Evolutionary conservation across 305 asterid species (phyloP), one percentile per base, ranked within the genome.

Genomic region (Petunia hybrid): DNA sequence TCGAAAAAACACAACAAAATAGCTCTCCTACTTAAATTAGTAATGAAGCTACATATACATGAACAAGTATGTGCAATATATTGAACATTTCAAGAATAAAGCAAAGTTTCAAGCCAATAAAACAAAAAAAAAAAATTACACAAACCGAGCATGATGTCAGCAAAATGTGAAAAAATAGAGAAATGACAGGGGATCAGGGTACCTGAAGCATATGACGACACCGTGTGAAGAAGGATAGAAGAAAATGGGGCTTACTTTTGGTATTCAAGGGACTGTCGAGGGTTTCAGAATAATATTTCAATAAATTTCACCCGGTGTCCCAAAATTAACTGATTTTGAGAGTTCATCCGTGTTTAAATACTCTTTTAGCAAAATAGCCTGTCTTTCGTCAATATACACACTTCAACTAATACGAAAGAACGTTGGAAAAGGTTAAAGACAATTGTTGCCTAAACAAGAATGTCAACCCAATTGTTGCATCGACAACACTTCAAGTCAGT

Each of bases 211-310:
- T 14, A 57, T 5, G 63, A n/a, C 8, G 55, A 56, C 12, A 22
- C 12, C 6, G 12, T 16, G 22, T 16, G 76, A 42, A 2, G 76
- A 68, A 5, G 76, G 56, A 68, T 68, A 4, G 55, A 4, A 42
- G n/a, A 43, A n/a, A 68, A 16, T 16, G 14, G 39, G 56, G 56
- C 43, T 68, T 36, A 67, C 13, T 40, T 68, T 68, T 16, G 76
- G 76, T 68, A 42, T 68, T 68, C 76, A 43, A 68, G 57, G 43
- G 56, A 68, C 8, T 68, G 40, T 22, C 74, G n/a, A 51, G 57
- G 56, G 6, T 1, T 38, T 42, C 1, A 68, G 40, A 68, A 68
- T 68, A 68, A 68, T 68, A 7, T 14, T 67, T 22, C 31, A 22
- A 22, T 22, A 22, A 22, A 22, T 22, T 22, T 22, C 31, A 22